Evolutionary conservation across 208 protist species (phyloP), one percentile per base, ranked within the genome.

Genomic region (Leishmania mexicana): DNA sequence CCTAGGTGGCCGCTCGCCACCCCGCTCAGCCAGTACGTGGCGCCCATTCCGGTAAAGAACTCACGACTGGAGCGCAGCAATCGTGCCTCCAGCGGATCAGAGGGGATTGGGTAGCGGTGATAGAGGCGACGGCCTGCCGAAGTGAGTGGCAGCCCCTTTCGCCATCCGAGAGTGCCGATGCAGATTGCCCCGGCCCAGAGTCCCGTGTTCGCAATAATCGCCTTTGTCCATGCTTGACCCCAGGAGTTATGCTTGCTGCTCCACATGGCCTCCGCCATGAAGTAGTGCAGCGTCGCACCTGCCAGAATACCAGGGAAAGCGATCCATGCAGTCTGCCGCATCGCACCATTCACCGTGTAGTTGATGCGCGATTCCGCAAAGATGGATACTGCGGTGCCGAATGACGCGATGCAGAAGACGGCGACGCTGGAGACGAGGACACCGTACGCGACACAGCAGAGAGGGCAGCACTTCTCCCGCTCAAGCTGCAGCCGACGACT

Each of bases 141-240:
- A 31, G 49, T 89, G 21, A 89, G 72, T 1, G 92, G 89, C 62
- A 97, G 81, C 15, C 82, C 54, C 64, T 94, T 91, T 2, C 94
- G 93, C 93, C 94, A 97, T 10, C 88, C 71, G 0, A 94, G 75
- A 38, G 93, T 96, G 45, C 89, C 85, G 0, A 75, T n/a, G 7
- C 89, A 91, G 70, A 96, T 89, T 21, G 71, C 89, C 17, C 76
- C 54, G 24, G 58, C 76, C 93, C 94, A 97, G 28, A 93, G 28
- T 3, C 87, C 45, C 8, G 83, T 87, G 82, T 97, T 97, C 17
- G 92, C 84, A n/a, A 88, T 53, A 49, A 95, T 86, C 11, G 94
- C 93, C 85, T 97, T 97, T 45, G 88, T 88, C 93, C 94, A 97
- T 54, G 94, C 94, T 80, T 96, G 89, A n/a, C 93, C 94, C 92